These are phyloP conservation scores for Oxyria digyna DNA, from an alignment of 148 eudicot genomes.

Conservation along the genomic window DNA sequence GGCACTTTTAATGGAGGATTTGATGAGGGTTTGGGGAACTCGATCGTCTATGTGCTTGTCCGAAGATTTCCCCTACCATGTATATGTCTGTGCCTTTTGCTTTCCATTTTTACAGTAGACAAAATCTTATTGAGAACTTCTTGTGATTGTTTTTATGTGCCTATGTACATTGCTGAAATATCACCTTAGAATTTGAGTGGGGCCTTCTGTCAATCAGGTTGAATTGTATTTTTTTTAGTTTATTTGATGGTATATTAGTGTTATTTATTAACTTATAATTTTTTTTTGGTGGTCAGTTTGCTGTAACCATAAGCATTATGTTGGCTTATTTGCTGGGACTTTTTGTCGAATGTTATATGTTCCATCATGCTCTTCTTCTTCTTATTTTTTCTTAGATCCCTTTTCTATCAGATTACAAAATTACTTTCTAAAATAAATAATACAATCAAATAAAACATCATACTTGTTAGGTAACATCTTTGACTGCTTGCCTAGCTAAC, in stretches of 20 bases:
- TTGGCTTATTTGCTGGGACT: conserved; percentile 87
- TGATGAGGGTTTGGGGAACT: too few relatives aligned
- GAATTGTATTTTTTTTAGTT: not conserved
- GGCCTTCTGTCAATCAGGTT: conserved; percentile 87
- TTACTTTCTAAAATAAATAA: too few relatives aligned
- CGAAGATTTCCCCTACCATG: too few relatives aligned
- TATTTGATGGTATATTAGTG: not conserved
- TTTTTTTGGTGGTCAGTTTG: conserved; percentile 32
- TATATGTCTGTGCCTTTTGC: too few relatives aligned
- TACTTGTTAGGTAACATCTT: too few relatives aligned
- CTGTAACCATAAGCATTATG: conserved; percentile 90
- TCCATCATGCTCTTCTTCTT: too few relatives aligned
- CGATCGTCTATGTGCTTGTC: too few relatives aligned
- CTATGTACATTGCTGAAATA: conserved; percentile 95
- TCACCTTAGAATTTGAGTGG: conserved; percentile 91
- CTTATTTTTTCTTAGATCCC: too few relatives aligned
- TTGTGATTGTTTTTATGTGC: conserved; percentile 41
- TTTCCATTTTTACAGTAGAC: not conserved
- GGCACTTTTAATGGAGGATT: too few relatives aligned
- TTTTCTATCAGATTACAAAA: too few relatives aligned
- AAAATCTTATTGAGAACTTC: not conserved
- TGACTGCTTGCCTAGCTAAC: too few relatives aligned
- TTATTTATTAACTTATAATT: not conserved
- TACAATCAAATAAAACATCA: too few relatives aligned
- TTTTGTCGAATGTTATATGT: conserved; percentile 65